phyloP scores from a whole-genome alignment of 2,329 filamentous ascomycete species.

The Beauveria scarabaeidicola region DNA sequence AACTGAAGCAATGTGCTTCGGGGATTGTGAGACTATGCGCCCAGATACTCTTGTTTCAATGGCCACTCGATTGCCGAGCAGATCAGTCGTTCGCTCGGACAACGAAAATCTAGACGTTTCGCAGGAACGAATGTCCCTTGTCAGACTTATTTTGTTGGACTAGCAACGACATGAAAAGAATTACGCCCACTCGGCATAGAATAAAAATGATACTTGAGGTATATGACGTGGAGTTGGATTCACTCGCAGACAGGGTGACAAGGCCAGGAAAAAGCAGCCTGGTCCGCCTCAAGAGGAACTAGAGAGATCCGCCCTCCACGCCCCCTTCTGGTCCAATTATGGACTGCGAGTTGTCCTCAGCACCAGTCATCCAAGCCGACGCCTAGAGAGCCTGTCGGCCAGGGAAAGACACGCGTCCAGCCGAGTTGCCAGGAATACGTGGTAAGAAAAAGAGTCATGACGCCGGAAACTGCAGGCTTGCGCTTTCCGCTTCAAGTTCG shows the following conservation, averaged over 20 bases:
- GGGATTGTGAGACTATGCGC: not conserved
- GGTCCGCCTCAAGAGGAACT: not conserved
- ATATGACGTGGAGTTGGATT: not conserved
- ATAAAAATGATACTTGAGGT: not conserved
- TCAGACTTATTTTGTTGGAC: not conserved
- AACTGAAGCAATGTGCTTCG: not conserved
- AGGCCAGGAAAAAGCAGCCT: not conserved
- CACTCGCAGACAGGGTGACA: not conserved
- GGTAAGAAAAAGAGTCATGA: not conserved
- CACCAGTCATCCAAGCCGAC: not conserved
- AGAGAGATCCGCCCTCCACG: not conserved
- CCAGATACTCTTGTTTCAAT: not conserved
- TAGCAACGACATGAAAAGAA: not conserved
- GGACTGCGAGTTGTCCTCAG: not conserved
- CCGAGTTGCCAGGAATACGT: not conserved
- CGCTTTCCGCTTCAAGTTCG: not conserved
- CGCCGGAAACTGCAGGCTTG: not conserved
- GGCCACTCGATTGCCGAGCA: not conserved
- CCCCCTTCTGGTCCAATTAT: constrained; percentile 6
- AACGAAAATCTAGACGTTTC: not conserved
- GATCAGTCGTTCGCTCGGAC: not conserved
- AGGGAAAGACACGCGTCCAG: not conserved
- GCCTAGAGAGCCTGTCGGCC: not conserved
- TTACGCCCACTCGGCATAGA: not conserved
- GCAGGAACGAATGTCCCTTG: not conserved